These are phyloP conservation scores for Saccharomycopsis oosterbeekiorum DNA, from an alignment of 805 yeast genomes.

Conservation along the genomic window DNA sequence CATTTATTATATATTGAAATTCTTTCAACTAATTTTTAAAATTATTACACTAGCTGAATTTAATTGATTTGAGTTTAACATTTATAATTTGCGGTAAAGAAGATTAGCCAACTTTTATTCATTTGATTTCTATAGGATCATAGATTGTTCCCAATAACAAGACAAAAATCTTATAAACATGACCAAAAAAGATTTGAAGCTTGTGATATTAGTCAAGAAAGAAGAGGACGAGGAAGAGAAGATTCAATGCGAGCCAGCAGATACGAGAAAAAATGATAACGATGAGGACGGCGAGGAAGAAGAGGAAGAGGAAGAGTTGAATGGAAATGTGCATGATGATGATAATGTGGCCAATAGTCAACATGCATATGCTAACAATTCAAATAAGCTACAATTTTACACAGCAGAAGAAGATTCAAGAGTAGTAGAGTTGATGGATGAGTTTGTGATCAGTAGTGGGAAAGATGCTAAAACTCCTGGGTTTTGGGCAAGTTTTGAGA, in stretches of 20 bases:
- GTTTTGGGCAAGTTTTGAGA: slow-evolving; percentile 13
- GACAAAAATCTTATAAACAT: not conserved
- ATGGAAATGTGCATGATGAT: not conserved
- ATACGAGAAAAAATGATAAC: not conserved
- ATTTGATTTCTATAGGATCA: not conserved
- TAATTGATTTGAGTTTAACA: too few relatives aligned
- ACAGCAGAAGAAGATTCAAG: slow-evolving; percentile 10
- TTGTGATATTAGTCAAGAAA: not conserved
- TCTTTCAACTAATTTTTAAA: too few relatives aligned
- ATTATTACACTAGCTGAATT: too few relatives aligned
- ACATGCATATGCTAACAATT: not conserved
- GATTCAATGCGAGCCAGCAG: not conserved
- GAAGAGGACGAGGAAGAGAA: slow-evolving; percentile 1
- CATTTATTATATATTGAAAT: too few relatives aligned
- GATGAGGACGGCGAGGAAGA: not conserved
- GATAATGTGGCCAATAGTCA: not conserved
- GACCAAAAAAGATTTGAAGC: not conserved
- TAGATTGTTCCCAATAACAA: not conserved
- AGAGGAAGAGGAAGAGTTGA: not conserved
- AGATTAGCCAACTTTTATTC: not conserved
- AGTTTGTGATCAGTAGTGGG: not conserved
- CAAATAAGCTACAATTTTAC: slow-evolving; percentile 9
- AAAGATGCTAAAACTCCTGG: slow-evolving; percentile 12
- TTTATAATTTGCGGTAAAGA: not conserved
- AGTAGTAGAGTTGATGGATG: slow-evolving; percentile 5